These are phyloP conservation scores for Ambispora gerdemannii DNA, from an alignment of 192 early-diverging fungal genomes.

Conservation along the genomic window DNA sequence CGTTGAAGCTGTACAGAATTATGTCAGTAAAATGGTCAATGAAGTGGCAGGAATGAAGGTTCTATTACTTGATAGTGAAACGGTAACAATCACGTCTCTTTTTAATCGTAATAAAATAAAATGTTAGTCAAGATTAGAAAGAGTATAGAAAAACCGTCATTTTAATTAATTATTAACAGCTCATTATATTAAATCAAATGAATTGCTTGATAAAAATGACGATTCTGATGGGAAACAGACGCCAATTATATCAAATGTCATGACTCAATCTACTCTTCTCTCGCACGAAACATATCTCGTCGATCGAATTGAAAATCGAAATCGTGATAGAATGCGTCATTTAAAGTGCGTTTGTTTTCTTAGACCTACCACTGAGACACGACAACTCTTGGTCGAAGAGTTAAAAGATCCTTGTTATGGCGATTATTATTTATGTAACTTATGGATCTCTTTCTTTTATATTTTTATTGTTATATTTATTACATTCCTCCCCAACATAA, in stretches of 20 bases:
- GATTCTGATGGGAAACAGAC: slow-evolving; percentile 64
- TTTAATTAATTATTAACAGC: too few species aligned
- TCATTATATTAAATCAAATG: too few species aligned
- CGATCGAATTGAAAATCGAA: slow-evolving; percentile 83
- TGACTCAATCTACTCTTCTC: slow-evolving; percentile 90
- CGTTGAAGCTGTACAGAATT: slow-evolving; percentile 79
- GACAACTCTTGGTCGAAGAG: slow-evolving; percentile 87
- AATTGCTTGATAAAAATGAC: too few species aligned
- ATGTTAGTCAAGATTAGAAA: too few species aligned
- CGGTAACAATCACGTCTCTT: slow-evolving; percentile 70
- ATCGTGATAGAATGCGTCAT: slow-evolving; percentile 90
- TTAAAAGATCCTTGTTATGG: slow-evolving; percentile 89
- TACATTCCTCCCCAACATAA: not conserved
- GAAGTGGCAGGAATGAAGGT: slow-evolving; percentile 98
- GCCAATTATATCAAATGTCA: slow-evolving; percentile 88
- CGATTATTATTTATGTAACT: slow-evolving; percentile 93
- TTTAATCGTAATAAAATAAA: too few species aligned
- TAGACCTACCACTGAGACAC: slow-evolving; percentile 77
- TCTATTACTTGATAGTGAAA: slow-evolving; percentile 87
- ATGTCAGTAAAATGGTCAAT: slow-evolving; percentile 87
- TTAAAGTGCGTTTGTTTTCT: slow-evolving; percentile 93
- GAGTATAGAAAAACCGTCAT: too few species aligned
- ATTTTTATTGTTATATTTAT: not conserved
- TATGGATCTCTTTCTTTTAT: not conserved
- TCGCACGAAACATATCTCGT: slow-evolving; percentile 92